Base-by-base conservation (phyloP, 495 filamentous ascomycete species). In the Patellaria atrata region DNA sequence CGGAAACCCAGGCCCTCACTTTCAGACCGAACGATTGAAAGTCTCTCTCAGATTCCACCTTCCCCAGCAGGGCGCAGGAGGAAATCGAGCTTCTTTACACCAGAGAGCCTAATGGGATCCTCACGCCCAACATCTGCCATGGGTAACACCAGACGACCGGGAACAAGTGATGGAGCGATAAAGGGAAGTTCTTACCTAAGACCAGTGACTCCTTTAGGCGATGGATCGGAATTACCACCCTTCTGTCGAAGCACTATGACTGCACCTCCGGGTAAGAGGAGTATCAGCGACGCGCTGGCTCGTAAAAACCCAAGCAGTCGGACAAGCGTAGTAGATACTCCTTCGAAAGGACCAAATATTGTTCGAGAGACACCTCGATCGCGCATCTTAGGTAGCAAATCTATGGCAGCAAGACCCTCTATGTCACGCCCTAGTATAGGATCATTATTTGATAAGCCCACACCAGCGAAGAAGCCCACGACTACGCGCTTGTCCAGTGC, bases 1-100 rank as follows among this genome's bases (percentile, higher is more conserved):
- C 35, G 45, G 38, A 52, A 54, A 33, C 39, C 48, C 9, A 23
- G 58, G 15, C 68, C 71, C 15, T 81, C 77, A 1, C 54, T 82
- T 15, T 76, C 73, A 10, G 77, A 82, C 31, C 59, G 77, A 25
- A 78, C 77, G 8, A 70, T 78, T 22, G 75, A 79, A 41, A 78
- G 73, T 0, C 53, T 82, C 9, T 61, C 76, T 19, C 61, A 65
- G 29, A 63, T 81, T 14, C 71, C 77, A 2, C 63, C 73, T 2
- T 78, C 77, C 12, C 77, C 77, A 5, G 67, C 63, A 2, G 57
- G 68, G 27, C 19, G 31, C n/a, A 58, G 64, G 38, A 57, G 72
- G 37, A 58, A 59, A 37, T 76, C 74, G 7, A 71, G 64, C 45
- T 77, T 81, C 54, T 79, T 73, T 52, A 62, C 59, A 35, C 53